Evolutionary conservation across 2,329 filamentous ascomycete species (phyloP).

Genomic region (Ophiocordyceps sinensis): DNA sequence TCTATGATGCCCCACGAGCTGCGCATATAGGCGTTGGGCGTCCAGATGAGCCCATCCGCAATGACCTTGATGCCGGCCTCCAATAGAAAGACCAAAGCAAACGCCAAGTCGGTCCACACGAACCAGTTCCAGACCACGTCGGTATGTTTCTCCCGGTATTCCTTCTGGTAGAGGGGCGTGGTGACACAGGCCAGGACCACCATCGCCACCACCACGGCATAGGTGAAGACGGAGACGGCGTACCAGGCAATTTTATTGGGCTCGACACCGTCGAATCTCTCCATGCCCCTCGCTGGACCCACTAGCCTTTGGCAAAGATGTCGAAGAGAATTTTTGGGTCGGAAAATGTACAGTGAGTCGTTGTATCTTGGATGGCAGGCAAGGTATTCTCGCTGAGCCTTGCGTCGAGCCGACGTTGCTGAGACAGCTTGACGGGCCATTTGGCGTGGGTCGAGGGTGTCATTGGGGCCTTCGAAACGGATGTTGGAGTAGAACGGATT

Average conservation of each 20-base stretch:
- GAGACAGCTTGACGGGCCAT: conserved; percentile 86
- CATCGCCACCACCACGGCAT: conserved; percentile 90
- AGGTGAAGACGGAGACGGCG: conserved; percentile 82
- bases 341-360: conserved; percentile 78
- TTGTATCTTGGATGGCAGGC: conserved; percentile 82
- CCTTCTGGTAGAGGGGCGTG: conserved; percentile 83
- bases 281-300: conserved; percentile 73
- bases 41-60: conserved; percentile 91
- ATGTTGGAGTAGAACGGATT: conserved; percentile 87
- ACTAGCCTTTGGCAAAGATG: conserved; percentile 79
- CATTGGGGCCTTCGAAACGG: conserved; percentile 55
- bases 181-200: conserved; percentile 91
- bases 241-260: conserved; percentile 90
- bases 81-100: conserved; percentile 71
- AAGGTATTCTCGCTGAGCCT: conserved; percentile 82
- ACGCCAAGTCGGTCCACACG: conserved; percentile 82
- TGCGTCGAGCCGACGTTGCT: conserved; percentile 68
- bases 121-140: conserved; percentile 73
- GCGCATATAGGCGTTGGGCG: conserved; percentile 91
- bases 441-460: conserved; percentile 67
- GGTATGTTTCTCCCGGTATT: conserved; percentile 53
- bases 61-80: conserved; percentile 88
- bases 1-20: conserved; percentile 97
- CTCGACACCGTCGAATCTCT: conserved; percentile 78
- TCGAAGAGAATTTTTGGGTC: conserved; percentile 61